phyloP scores from a whole-genome alignment of 1,139 yeast genomes.

The Pichia sp. region DNA sequence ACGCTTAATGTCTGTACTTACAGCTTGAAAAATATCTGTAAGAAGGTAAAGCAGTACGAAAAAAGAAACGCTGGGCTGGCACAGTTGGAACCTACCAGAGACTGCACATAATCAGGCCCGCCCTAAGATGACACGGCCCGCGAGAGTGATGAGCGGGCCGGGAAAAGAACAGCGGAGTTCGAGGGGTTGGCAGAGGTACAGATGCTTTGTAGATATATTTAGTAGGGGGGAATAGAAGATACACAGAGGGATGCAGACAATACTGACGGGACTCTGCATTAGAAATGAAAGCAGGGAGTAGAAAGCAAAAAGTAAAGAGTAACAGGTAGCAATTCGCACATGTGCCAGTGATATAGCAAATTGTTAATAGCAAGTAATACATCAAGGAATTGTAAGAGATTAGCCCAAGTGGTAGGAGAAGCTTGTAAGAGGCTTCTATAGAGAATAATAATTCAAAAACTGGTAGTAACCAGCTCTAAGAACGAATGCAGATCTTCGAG shows the following conservation, averaged over 20 bases:
- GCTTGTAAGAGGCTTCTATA: neutral
- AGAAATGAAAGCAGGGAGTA: neutral
- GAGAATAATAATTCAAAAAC: neutral
- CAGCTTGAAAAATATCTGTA: too few relatives aligned
- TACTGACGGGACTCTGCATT: neutral
- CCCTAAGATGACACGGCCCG: constrained; percentile 2
- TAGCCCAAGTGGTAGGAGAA: neutral
- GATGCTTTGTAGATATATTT: neutral
- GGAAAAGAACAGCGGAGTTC: neutral
- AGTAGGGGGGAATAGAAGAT: neutral
- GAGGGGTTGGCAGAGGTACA: neutral
- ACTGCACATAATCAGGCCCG: neutral
- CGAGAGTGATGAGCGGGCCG: neutral
- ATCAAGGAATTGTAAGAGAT: neutral
- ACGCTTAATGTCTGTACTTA: too few relatives aligned
- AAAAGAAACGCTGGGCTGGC: neutral
- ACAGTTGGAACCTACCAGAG: neutral
- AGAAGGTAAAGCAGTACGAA: too few relatives aligned
- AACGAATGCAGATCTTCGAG: constrained; percentile 64
- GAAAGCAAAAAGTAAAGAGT: neutral
- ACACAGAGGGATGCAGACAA: neutral
- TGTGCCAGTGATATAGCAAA: neutral
- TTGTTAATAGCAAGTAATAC: neutral
- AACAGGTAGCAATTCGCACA: neutral
- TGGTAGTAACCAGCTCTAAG: constrained; percentile 29